These are phyloP conservation scores for Saturnispora mendoncae DNA, from an alignment of 805 yeast genomes.

Conservation along the genomic window DNA sequence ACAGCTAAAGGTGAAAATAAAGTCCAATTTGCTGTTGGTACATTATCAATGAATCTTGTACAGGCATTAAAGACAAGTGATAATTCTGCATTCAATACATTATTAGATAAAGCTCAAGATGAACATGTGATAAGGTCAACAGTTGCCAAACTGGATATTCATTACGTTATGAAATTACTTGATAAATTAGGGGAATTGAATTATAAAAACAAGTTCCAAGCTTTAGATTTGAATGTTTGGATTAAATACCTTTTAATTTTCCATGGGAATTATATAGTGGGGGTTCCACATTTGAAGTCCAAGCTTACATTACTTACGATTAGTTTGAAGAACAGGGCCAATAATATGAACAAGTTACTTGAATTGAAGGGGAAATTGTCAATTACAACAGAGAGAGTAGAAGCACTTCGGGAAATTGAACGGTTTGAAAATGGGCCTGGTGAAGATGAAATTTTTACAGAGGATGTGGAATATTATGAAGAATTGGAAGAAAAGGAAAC, in stretches of 20 bases:
- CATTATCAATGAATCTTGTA: slow-evolving; percentile 72
- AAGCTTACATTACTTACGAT: slow-evolving; percentile 39
- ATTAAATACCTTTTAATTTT: slow-evolving; percentile 47
- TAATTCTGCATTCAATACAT: slow-evolving; percentile 75
- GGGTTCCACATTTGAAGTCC: slow-evolving; percentile 36
- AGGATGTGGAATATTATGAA: slow-evolving; percentile 16
- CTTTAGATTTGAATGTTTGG: slow-evolving; percentile 31
- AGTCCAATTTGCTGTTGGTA: slow-evolving; percentile 56
- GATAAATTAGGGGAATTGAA: slow-evolving; percentile 46
- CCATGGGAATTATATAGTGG: slow-evolving; percentile 43
- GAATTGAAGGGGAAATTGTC: slow-evolving; percentile 43
- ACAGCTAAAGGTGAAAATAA: slow-evolving; percentile 26
- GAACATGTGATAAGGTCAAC: slow-evolving; percentile 42
- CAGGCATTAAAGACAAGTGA: slow-evolving; percentile 89
- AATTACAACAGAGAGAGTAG: slow-evolving; percentile 48
- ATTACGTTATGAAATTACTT: slow-evolving; percentile 40
- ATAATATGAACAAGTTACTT: slow-evolving; percentile 40
- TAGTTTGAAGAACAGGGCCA: slow-evolving; percentile 39
- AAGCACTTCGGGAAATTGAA: slow-evolving; percentile 61
- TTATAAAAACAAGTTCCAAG: slow-evolving; percentile 33
- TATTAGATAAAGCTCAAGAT: slow-evolving; percentile 46
- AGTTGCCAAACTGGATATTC: slow-evolving; percentile 39
- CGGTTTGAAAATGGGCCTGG: slow-evolving; percentile 27
- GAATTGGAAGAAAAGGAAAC: slow-evolving; percentile 20
- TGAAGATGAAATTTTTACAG: slow-evolving; percentile 14